Percentiles rank a stretch among this genome's conserved stretches.
phyloP scores from a whole-genome alignment of 768 basidiomycete genomes.

The Hirschioporus abietinus region DNA sequence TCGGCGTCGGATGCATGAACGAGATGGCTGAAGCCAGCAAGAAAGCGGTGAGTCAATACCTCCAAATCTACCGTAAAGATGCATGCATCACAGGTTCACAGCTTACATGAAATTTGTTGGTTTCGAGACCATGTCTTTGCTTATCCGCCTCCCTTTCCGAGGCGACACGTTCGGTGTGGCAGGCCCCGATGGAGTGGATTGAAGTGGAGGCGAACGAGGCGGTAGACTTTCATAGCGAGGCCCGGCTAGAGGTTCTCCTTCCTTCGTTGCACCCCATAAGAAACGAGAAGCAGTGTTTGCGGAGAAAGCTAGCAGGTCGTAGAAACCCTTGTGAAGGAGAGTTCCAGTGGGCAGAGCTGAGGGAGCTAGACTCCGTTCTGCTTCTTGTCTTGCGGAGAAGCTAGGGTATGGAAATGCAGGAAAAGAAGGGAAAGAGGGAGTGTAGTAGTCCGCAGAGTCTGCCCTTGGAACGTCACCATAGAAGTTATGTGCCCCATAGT shows the following conservation, averaged over 20 bases:
- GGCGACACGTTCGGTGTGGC: constrained; percentile 26
- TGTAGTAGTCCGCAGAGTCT: constrained; percentile 11
- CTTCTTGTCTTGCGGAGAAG: constrained; percentile 20
- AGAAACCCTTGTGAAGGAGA: constrained; percentile 85
- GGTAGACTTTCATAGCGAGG: constrained; percentile 61
- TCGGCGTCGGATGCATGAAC: constrained; percentile 89
- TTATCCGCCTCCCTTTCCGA: constrained; percentile 62
- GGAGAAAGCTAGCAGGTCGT: constrained; percentile 74
- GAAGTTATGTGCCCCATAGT: constrained; percentile 2
- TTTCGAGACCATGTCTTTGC: constrained; percentile 84
- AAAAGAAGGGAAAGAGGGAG: constrained; percentile 15
- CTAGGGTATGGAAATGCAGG: constrained; percentile 33
- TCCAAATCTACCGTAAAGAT: constrained; percentile 14
- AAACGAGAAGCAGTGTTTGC: constrained; percentile 58
- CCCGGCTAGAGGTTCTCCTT: constrained; percentile 46
- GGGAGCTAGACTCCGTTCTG: background rate
- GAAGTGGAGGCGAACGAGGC: constrained; percentile 20
- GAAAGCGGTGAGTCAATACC: constrained; percentile 16
- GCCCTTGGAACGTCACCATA: background rate
- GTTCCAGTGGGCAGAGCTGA: constrained; percentile 61
- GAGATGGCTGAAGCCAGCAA: constrained; percentile 57
- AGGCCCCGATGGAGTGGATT: constrained; percentile 23
- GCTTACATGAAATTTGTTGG: constrained; percentile 84
- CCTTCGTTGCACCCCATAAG: constrained; percentile 45
- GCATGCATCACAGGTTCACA: constrained; percentile 12